phyloP scores from a whole-genome alignment of 2,329 filamentous ascomycete genomes.

The Helminthosporium solani region DNA sequence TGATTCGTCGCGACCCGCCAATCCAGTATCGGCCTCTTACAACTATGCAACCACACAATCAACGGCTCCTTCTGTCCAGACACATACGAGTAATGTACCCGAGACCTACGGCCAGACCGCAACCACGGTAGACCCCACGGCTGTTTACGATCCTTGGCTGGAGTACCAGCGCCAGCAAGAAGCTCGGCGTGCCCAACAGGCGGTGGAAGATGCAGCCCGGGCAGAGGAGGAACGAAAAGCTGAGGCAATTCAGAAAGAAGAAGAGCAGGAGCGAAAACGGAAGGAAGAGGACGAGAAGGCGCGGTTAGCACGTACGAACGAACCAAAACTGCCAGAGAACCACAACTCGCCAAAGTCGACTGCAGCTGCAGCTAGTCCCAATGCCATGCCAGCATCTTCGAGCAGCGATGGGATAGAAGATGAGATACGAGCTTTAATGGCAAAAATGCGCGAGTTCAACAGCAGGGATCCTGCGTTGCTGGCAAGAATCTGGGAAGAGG shows the following conservation, averaged over 20 bases:
- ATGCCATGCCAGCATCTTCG: constrained; percentile 1
- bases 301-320: constrained; percentile 8
- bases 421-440: constrained; percentile 57
- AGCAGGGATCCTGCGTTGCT: constrained; percentile 56
- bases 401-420: constrained; percentile 45
- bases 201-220: constrained; percentile 33
- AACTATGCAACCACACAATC: constrained; percentile 19
- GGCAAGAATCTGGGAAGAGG: constrained; percentile 58
- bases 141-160: constrained; percentile 56
- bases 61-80: constrained; percentile 16
- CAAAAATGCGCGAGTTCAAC: constrained; percentile 60
- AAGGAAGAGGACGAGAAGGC: constrained; percentile 21
- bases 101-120: constrained; percentile 31
- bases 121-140: constrained; percentile 54
- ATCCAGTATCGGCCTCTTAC: constrained; percentile 21
- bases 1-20: constrained; percentile 15
- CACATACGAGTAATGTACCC: constrained; percentile 18
- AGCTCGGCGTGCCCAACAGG: constrained; percentile 34
- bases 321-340: constrained; percentile 19
- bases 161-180: constrained; percentile 49
- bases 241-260: constrained; percentile 26
- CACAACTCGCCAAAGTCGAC: constrained; percentile 26
- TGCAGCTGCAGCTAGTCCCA: neutral
- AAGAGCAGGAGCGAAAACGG: constrained; percentile 20
- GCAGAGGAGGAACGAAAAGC: constrained; percentile 37